Percentiles rank a stretch among this genome's conserved stretches.
Conservation (phyloP, 2,329 filamentous ascomycete species). For the Arthroderma sp. region DNA sequence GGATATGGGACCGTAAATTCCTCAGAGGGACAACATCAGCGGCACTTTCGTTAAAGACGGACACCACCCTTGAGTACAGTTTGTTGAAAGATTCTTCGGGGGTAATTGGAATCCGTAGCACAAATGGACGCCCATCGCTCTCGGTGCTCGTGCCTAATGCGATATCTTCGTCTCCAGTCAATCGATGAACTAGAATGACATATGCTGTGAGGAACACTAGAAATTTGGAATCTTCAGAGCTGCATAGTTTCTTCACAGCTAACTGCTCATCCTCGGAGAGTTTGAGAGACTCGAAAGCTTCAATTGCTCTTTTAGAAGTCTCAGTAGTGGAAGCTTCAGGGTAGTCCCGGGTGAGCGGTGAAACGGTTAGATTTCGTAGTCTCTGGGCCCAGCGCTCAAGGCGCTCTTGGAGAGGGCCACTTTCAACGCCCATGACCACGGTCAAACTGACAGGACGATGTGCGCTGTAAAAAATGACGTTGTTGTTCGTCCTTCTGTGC, state of each 20-base stretch:
- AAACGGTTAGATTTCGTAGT: conserved; percentile 30
- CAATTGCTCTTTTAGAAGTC: conserved; percentile 26
- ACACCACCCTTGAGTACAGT: conserved; percentile 28
- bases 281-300: conserved; percentile 30
- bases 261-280: conserved; percentile 24
- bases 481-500: not conserved
- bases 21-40: conserved; percentile 31
- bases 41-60: conserved; percentile 29
- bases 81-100: conserved; percentile 28
- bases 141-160: conserved; percentile 32
- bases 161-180: conserved; percentile 38
- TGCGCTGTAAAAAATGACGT: not conserved
- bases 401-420: conserved; percentile 22
- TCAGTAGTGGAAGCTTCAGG: conserved; percentile 21
- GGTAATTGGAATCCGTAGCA: conserved; percentile 30
- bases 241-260: conserved; percentile 25
- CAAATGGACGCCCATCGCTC: conserved; percentile 33
- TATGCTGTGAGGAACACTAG: conserved; percentile 32
- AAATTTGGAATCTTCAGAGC: conserved; percentile 18
- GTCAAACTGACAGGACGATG: not conserved
- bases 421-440: conserved; percentile 6
- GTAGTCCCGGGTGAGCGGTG: conserved; percentile 32
- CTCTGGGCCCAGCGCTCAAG: conserved; percentile 30
- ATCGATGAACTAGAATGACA: conserved; percentile 30
- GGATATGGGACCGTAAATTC: conserved; percentile 27